A percentile compares a stretch with the other conserved stretches of the same genome.
Evolutionary conservation across 345 rosid genomes (phyloP).

Genomic region (Xanthoceras sorbifolium): DNA sequence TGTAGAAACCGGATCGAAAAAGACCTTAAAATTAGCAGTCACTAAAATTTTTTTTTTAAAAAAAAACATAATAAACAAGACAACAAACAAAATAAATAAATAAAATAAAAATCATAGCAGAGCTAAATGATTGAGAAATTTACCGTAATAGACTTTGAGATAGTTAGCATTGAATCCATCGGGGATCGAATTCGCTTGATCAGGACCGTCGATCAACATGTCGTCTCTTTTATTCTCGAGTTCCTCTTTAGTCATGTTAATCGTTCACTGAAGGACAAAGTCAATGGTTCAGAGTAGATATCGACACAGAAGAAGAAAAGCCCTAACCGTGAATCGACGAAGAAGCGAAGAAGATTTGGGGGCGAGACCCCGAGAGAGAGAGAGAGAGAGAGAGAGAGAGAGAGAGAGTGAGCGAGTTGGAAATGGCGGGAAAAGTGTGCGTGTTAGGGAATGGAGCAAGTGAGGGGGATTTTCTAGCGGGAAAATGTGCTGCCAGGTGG

Average conservation of each 20-base stretch:
- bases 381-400: no score
- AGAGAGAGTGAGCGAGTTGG: background rate
- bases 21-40: background rate
- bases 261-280: background rate
- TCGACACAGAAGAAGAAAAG: background rate
- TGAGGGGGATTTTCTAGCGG: constrained; percentile 14
- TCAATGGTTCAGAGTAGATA: background rate
- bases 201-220: constrained; percentile 55
- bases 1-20: constrained; percentile 33
- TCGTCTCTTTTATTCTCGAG: constrained; percentile 44
- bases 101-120: background rate
- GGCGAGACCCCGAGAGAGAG: no score
- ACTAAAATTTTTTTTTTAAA: background rate
- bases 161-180: constrained; percentile 58
- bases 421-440: constrained; percentile 24
- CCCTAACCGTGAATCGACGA: background rate
- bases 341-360: background rate
- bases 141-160: constrained; percentile 76
- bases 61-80: background rate
- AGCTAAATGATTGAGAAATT: background rate
- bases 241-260: constrained; percentile 50
- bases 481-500: background rate
- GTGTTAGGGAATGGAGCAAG: constrained; percentile 3
- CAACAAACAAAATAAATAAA: background rate
- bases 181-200: constrained; percentile 30